A percentile compares a stretch with the other conserved stretches of the same genome.
These are phyloP conservation scores for Prunus dulcis DNA, from an alignment of 306 rosid genomes.

Conservation along the genomic window DNA sequence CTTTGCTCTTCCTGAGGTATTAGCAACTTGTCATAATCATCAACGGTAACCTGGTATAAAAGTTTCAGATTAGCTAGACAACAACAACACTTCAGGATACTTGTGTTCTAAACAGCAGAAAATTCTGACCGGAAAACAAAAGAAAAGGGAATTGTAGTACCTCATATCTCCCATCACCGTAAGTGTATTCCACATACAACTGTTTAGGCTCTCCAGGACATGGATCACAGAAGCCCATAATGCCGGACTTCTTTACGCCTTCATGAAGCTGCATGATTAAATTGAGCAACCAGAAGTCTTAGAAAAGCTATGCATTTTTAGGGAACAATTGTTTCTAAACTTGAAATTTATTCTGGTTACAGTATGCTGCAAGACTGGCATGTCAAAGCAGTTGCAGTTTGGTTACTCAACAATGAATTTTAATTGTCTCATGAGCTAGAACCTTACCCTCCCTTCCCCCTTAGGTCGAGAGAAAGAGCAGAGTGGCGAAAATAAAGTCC, in stretches of 20 bases:
- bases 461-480: not conserved
- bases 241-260: constrained; percentile 90
- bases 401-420: not conserved
- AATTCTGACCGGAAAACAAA: not conserved
- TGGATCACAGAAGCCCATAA: constrained; percentile 96
- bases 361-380: not conserved
- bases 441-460: not conserved
- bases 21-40: constrained; percentile 63
- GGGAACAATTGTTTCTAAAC: not conserved
- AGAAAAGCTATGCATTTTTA: not conserved
- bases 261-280: constrained; percentile 73
- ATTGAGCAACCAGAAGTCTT: not conserved
- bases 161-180: constrained; percentile 53
- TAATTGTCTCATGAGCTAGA: not conserved
- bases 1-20: constrained; percentile 59
- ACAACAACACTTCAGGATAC: not conserved
- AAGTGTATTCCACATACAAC: constrained; percentile 71
- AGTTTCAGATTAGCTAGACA: constrained; percentile 10
- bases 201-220: constrained; percentile 77
- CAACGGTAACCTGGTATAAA: constrained; percentile 57
- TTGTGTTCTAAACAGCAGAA: no score
- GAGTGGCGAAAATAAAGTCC: not conserved
- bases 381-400: not conserved
- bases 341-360: not conserved
- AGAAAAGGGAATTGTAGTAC: constrained; percentile 33